phyloP scores from a whole-genome alignment of 805 yeast genomes.

The Starmerella floris region DNA sequence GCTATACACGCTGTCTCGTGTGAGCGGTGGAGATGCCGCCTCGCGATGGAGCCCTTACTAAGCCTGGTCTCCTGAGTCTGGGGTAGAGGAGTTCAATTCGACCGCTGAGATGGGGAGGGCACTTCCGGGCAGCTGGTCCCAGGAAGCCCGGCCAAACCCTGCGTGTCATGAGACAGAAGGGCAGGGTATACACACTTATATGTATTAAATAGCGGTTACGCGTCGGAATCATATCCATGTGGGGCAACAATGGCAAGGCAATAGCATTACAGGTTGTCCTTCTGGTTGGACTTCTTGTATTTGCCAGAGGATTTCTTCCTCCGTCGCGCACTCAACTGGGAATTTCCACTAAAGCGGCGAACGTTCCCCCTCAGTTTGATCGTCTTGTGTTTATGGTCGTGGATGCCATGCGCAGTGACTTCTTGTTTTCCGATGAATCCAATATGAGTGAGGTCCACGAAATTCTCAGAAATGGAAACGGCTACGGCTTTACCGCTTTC shows the following conservation, averaged over 20 bases:
- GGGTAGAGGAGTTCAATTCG: no score
- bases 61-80: no score
- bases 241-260: neutral
- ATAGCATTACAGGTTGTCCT: constrained; percentile 28
- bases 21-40: no score
- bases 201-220: no score
- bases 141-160: no score
- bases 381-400: constrained; percentile 70
- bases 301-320: constrained; percentile 81
- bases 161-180: no score
- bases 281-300: constrained; percentile 43
- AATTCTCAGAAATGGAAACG: constrained; percentile 50
- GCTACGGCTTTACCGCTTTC: constrained; percentile 79
- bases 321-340: constrained; percentile 70
- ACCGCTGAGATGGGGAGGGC: no score
- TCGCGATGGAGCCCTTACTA: no score
- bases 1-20: no score
- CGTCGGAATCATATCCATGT: no score
- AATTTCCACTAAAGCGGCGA: constrained; percentile 12
- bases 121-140: no score
- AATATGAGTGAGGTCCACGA: constrained; percentile 54
- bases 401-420: constrained; percentile 88
- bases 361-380: constrained; percentile 38
- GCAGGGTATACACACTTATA: no score
- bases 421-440: constrained; percentile 54